Evolutionary conservation across 1,139 yeast species (phyloP), one percentile per base, ranked within the genome.

Genomic region (Saccharomycopsis hybrid): DNA sequence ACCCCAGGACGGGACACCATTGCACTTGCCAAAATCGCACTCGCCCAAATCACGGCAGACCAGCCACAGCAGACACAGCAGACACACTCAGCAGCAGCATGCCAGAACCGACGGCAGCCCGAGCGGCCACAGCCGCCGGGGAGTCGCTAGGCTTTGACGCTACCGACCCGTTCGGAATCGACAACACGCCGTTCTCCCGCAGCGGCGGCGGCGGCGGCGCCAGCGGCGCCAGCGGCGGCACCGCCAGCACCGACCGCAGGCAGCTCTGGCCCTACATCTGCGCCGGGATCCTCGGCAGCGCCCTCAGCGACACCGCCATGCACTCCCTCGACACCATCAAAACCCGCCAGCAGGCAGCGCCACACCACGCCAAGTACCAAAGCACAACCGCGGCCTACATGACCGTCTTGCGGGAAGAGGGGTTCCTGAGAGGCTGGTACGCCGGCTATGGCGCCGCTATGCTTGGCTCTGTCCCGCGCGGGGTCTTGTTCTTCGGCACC

Each of bases 221-320:
- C n/a, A n/a, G n/a, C n/a, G n/a, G n/a, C 40, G 9, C 24, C 5
- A 13, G 24, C 5, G 40, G n/a, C 24, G 7, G 42, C 30, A 27
- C 18, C 30, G 30, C 42, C 30, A 5, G 42, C 9, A 5, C 30
- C 30, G n/a, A n/a, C n/a, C n/a, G n/a, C n/a, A n/a, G n/a, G n/a
- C n/a, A n/a, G 25, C 30, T 18, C 27, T 24, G 28, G 42, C 42
- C 80, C 58, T 83, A 90, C 59, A 73, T 85, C 71, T 52, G 84
- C 33, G 96, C 97, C 0, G 98, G 98, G 39, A 97, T 96, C 1
- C 69, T 90, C 47, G 98, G 98, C 5, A 97, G 97, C 1, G 80
- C 87, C 54, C 80, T 90, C 41, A 97, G 97, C n/a, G 98, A 92
- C 62, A 76, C 95, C 1, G 71, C 80, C 44, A 92, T 94, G 97